Percentiles rank a stretch among this genome's conserved stretches.
These are phyloP conservation scores for Dactylellina parvicollis DNA, from an alignment of 2,329 filamentous ascomycete species.

Conservation along the genomic window DNA sequence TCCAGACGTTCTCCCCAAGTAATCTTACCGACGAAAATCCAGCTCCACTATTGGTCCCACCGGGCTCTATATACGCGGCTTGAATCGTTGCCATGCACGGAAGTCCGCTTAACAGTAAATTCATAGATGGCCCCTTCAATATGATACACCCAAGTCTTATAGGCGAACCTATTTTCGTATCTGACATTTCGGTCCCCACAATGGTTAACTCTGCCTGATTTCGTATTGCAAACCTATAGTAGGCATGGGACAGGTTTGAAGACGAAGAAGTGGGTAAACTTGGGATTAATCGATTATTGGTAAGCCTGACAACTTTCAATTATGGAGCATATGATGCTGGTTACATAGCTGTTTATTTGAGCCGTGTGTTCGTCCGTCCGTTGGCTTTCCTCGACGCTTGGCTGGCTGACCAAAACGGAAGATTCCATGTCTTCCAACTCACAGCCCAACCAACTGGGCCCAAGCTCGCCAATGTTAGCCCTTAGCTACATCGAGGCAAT, in stretches of 20 bases:
- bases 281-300: constrained; percentile 19
- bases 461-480: constrained; percentile 13
- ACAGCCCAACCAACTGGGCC: constrained; percentile 18
- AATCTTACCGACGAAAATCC: constrained; percentile 9
- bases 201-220: constrained; percentile 32
- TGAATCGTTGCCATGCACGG: constrained; percentile 26
- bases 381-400: not conserved
- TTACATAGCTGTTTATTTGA: not conserved
- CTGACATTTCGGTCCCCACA: constrained; percentile 8
- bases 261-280: constrained; percentile 8
- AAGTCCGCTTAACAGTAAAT: constrained; percentile 19
- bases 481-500: constrained; percentile 3
- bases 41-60: constrained; percentile 15
- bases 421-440: constrained; percentile 14
- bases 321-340: not conserved
- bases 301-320: constrained; percentile 9
- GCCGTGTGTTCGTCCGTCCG: not conserved
- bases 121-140: constrained; percentile 8
- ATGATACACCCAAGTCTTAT: constrained; percentile 12
- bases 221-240: constrained; percentile 14
- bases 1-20: not conserved
- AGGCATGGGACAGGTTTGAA: not conserved
- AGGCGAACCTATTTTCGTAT: constrained; percentile 6
- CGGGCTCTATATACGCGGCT: constrained; percentile 24
- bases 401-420: constrained; percentile 12